These are phyloP conservation scores for Podospora comata DNA, from an alignment of 495 filamentous ascomycete species.

Conservation along the genomic window DNA sequence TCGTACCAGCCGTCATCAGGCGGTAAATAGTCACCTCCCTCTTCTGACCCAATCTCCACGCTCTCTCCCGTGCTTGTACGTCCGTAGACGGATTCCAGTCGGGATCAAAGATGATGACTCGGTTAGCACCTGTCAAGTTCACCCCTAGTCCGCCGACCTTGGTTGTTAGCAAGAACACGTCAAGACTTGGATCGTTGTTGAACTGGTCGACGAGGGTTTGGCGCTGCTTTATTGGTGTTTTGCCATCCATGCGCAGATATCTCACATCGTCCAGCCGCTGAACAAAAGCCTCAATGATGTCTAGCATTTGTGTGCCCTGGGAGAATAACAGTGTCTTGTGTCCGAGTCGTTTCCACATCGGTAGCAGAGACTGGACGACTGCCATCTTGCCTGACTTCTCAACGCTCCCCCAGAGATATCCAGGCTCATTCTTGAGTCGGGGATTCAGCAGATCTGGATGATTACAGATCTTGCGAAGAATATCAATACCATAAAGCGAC, in stretches of 20 bases:
- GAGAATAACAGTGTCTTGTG: slow-evolving; percentile 91
- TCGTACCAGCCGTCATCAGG: slow-evolving; percentile 93
- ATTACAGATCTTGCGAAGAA: slow-evolving; percentile 94
- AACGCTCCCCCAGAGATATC: slow-evolving; percentile 68
- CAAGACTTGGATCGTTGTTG: slow-evolving; percentile 71
- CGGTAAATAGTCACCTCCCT: slow-evolving; percentile 91
- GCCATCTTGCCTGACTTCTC: slow-evolving; percentile 91
- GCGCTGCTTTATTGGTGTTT: slow-evolving; percentile 75
- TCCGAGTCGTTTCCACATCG: slow-evolving; percentile 79
- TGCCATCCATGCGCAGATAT: slow-evolving; percentile 90
- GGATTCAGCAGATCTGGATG: slow-evolving; percentile 85
- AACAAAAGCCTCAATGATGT: slow-evolving; percentile 84
- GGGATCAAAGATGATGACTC: slow-evolving; percentile 95
- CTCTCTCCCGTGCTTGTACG: slow-evolving; percentile 89
- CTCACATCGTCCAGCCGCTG: slow-evolving; percentile 62
- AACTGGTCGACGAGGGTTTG: slow-evolving; percentile 87
- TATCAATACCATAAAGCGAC: slow-evolving; percentile 82
- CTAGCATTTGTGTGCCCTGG: slow-evolving; percentile 87
- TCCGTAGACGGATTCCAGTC: slow-evolving; percentile 98
- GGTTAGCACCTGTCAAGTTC: slow-evolving; percentile 90
- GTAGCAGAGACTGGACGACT: slow-evolving; percentile 76
- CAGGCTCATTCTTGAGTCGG: slow-evolving; percentile 50
- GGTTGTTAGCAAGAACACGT: slow-evolving; percentile 91
- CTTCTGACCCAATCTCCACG: slow-evolving; percentile 94
- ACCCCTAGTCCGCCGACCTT: slow-evolving; percentile 92